A percentile compares a stretch with the other conserved stretches of the same genome.
phyloP scores from a whole-genome alignment of 306 rosid species.

The Amphicarpaea edgeworthii region DNA sequence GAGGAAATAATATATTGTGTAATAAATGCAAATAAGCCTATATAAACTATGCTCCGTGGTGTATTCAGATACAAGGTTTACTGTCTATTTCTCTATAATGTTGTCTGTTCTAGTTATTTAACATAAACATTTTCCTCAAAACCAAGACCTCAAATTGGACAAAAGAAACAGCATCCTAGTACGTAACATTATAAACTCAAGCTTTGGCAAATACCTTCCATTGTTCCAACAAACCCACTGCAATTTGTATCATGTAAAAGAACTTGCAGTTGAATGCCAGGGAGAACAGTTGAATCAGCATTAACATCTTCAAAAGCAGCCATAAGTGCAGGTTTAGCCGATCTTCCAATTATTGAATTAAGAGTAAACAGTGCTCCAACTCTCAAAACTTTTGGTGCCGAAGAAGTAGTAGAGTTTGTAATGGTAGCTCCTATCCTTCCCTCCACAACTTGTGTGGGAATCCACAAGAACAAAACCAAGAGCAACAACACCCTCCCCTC shows the following conservation, averaged over 20 bases:
- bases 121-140: slow-evolving; percentile 6
- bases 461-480: slow-evolving; percentile 59
- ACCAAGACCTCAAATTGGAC: slow-evolving; percentile 19
- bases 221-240: slow-evolving; percentile 80
- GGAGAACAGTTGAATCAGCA: slow-evolving; percentile 65
- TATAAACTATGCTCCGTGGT: no score
- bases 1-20: no score
- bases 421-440: slow-evolving; percentile 53
- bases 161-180: slow-evolving; percentile 20
- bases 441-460: slow-evolving; percentile 52
- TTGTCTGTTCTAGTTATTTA: no score
- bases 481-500: slow-evolving; percentile 45
- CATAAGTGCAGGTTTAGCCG: slow-evolving; percentile 61
- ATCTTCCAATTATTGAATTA: slow-evolving; percentile 78
- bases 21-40: no score
- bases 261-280: slow-evolving; percentile 48
- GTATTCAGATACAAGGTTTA: no score
- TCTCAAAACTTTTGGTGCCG: slow-evolving; percentile 58
- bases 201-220: slow-evolving; percentile 67
- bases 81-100: no score
- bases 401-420: slow-evolving; percentile 53
- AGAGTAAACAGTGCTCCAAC: slow-evolving; percentile 78
- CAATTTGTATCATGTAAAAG: slow-evolving; percentile 72
- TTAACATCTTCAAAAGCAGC: slow-evolving; percentile 76
- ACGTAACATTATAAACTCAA: slow-evolving; percentile 36